Percentiles rank a stretch among this genome's conserved stretches.
Evolutionary conservation across 352 stramenopile species (phyloP).

Genomic region (Globisporangium canariense): DNA sequence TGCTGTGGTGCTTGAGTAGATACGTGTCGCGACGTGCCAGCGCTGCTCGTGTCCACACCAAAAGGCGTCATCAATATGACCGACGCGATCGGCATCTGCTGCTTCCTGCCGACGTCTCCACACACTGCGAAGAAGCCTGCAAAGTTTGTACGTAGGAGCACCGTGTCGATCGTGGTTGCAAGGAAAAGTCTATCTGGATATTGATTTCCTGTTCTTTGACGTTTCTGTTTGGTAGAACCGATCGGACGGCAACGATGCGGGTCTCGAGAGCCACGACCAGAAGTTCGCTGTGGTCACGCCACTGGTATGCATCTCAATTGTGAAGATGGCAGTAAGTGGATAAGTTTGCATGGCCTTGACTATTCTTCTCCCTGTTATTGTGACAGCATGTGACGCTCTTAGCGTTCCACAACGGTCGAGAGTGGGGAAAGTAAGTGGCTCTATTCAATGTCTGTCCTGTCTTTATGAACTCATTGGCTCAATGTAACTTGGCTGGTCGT

Average conservation of each 20-base stretch:
- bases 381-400: conserved; percentile 66
- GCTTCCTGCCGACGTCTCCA: conserved; percentile 47
- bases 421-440: conserved; percentile 51
- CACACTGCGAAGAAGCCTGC: conserved; percentile 38
- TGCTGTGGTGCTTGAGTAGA: conserved; percentile 22
- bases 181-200: background rate
- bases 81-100: conserved; percentile 75
- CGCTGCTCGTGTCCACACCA: conserved; percentile 58
- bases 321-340: background rate
- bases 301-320: conserved; percentile 29
- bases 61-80: conserved; percentile 72
- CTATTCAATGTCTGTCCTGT: background rate
- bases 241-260: conserved; percentile 48
- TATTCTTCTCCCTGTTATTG: background rate
- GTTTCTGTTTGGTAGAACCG: conserved; percentile 32
- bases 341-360: background rate
- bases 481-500: conserved; percentile 1
- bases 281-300: conserved; percentile 76
- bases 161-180: background rate
- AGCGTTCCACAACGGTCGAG: conserved; percentile 69
- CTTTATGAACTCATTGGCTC: background rate
- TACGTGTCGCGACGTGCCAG: conserved; percentile 51
- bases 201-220: background rate
- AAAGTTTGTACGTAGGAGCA: conserved; percentile 48
- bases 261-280: conserved; percentile 58